Percentiles rank a stretch among this genome's conserved stretches.
phyloP scores from a whole-genome alignment of 371 early-diverging fungal species.

The Saksenaea oblongispora region DNA sequence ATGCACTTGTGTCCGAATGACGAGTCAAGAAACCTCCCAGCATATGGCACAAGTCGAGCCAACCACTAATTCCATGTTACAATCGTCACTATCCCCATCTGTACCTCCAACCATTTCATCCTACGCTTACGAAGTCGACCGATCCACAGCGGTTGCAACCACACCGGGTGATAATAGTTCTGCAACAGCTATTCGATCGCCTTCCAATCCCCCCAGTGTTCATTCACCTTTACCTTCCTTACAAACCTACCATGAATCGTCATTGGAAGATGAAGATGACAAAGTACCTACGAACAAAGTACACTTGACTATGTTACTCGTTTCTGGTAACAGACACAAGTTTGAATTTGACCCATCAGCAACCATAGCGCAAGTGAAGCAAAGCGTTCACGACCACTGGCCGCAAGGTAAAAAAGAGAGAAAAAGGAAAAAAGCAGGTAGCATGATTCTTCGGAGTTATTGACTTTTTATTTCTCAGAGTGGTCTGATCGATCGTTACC shows the following conservation, averaged over 20 bases:
- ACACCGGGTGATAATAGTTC: slow-evolving; percentile 6
- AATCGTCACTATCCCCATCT: slow-evolving; percentile 7
- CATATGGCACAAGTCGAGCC: slow-evolving; percentile 3
- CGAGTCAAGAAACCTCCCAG: not conserved
- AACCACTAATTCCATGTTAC: not conserved
- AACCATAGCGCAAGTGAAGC: slow-evolving; percentile 24
- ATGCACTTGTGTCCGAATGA: slow-evolving; percentile 5
- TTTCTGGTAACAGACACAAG: slow-evolving; percentile 31
- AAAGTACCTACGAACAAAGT: slow-evolving; percentile 23
- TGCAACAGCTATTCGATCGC: slow-evolving; percentile 12
- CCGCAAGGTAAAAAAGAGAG: slow-evolving; percentile 29
- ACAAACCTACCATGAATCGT: slow-evolving; percentile 8
- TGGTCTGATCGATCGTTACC: slow-evolving; percentile 24
- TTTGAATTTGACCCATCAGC: slow-evolving; percentile 25
- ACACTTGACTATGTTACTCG: slow-evolving; percentile 27
- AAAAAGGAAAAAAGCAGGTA: not conserved
- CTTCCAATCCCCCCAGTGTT: slow-evolving; percentile 10
- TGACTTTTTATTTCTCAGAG: slow-evolving; percentile 9
- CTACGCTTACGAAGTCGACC: slow-evolving; percentile 6
- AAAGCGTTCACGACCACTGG: slow-evolving; percentile 25
- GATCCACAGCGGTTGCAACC: slow-evolving; percentile 8
- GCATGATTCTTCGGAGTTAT: slow-evolving; percentile 4
- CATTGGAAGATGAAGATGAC: slow-evolving; percentile 5
- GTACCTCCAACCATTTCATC: slow-evolving; percentile 10
- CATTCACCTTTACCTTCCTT: slow-evolving; percentile 8